A percentile compares a stretch with the other conserved stretches of the same genome.
These are phyloP conservation scores for Leishmania martiniquensis DNA, from an alignment of 208 protist species.

Conservation along the genomic window DNA sequence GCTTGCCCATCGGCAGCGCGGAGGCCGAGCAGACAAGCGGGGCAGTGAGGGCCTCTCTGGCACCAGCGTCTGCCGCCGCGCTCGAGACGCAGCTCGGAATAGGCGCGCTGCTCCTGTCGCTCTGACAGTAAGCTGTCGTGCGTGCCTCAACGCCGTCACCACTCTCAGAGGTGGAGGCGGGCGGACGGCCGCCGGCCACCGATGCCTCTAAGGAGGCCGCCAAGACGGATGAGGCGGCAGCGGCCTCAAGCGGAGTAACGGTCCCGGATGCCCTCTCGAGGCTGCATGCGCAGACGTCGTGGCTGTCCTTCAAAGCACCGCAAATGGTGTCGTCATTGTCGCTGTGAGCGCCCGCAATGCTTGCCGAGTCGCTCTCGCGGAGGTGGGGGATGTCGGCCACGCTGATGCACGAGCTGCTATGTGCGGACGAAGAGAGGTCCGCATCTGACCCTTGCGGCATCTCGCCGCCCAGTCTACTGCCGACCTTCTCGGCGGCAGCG, in stretches of 20 bases:
- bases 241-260: background rate
- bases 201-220: background rate
- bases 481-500: background rate
- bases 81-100: background rate
- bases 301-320: background rate
- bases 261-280: background rate
- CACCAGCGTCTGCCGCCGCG: background rate
- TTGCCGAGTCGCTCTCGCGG: slow-evolving; percentile 25
- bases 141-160: background rate
- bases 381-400: slow-evolving; percentile 55
- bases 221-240: background rate
- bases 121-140: background rate
- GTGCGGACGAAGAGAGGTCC: slow-evolving; percentile 17
- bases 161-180: background rate
- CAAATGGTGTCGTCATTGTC: slow-evolving; percentile 1
- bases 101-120: background rate
- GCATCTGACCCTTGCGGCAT: background rate
- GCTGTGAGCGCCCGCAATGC: slow-evolving; percentile 14
- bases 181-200: background rate
- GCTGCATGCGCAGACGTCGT: background rate
- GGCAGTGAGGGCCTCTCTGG: background rate
- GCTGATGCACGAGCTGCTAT: slow-evolving; percentile 63
- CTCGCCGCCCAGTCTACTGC: background rate
- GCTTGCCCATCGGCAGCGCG: background rate
- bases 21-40: background rate